Evolutionary conservation across 768 basidiomycete genomes (phyloP), one percentile per base, ranked within the genome.

Genomic region (Antrodiella citrinella): DNA sequence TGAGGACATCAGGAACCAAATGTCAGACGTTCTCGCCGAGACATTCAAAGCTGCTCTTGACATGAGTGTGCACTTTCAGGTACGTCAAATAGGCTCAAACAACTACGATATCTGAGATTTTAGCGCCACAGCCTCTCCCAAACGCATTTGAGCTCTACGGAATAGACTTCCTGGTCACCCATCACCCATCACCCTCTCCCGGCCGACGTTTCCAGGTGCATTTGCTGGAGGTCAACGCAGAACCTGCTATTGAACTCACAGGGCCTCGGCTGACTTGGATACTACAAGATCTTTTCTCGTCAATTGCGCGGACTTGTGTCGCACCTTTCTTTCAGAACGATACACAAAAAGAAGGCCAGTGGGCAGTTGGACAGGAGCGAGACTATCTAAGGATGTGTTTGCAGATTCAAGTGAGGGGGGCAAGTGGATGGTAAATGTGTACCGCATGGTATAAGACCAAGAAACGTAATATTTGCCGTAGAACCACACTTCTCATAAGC

Each of bases 141-240:
- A 97, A 97, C 62, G 91, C 89, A 0, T 98, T 97, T 61, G 95
- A 98, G 63, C 77, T 98, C 13, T 98, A 84, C 60, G 96, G 96
- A 0, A 77, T 88, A n/a, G 96, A 99, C 65, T 86, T 99, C 52
- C 72, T 98, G 12, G 76, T 97, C 51, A 77, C 78, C 18, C 30
- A 48, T 12, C 56, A 47, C 3, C 50, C 59, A 0, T 47, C 66
- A 3, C 50, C 52, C 15, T 49, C 63, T 1, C 51, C 51, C 4
- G n/a, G 43, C 1, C 57, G 55, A 20, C 52, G 52, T 5, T 76
- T 81, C 49, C 74, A 79, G 53, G 82, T 91, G 13, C 82, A 84
- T 49, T 70, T 97, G 1, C 73, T 97, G 24, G 96, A 98, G 66
- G 74, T 95, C 59, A 99, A 99, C 62, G 83, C 95, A 4, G 93